Percentiles rank a stretch among this genome's conserved stretches.
These are phyloP conservation scores for Leccinum cinnamomeum DNA, from an alignment of 1,284 basidiomycete genomes.

Conservation along the genomic window DNA sequence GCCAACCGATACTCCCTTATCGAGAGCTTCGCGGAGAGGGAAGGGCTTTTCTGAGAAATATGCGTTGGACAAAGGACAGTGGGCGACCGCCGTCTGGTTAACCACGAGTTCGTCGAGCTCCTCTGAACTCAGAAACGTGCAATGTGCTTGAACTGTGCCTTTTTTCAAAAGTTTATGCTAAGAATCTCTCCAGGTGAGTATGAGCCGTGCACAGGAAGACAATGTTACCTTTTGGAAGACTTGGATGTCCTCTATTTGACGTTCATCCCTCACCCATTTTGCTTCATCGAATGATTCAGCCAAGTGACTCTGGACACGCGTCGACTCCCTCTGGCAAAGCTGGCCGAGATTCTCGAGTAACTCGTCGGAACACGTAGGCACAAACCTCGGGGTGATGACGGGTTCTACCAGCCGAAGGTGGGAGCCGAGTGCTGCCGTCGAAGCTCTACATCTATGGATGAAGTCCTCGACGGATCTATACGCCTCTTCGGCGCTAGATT, in stretches of 20 bases:
- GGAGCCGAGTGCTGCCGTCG: constrained; percentile 42
- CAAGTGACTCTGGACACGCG: constrained; percentile 73
- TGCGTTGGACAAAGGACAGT: constrained; percentile 83
- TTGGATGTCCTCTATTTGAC: constrained; percentile 67
- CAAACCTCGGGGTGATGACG: constrained; percentile 81
- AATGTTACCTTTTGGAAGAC: constrained; percentile 64
- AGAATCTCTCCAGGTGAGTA: constrained; percentile 9
- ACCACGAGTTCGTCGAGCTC: constrained; percentile 53
- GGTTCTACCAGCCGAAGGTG: constrained; percentile 64
- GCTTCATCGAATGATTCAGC: constrained; percentile 76
- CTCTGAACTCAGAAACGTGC: constrained; percentile 64
- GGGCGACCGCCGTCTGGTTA: constrained; percentile 66
- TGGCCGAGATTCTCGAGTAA: constrained; percentile 60
- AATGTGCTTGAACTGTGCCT: constrained; percentile 79
- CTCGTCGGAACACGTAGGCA: constrained; percentile 75
- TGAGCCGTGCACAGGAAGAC: background rate
- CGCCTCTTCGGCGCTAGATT: constrained; percentile 52
- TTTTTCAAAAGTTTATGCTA: constrained; percentile 61
- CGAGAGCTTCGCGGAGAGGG: constrained; percentile 70
- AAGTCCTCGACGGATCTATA: constrained; percentile 57
- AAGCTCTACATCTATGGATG: constrained; percentile 47
- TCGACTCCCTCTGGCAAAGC: constrained; percentile 44
- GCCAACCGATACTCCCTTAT: constrained; percentile 63
- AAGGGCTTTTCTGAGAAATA: constrained; percentile 82
- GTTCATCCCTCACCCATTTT: constrained; percentile 61